Conservation (phyloP, 768 basidiomycete genomes). For the Neoboletus magnificus region DNA sequence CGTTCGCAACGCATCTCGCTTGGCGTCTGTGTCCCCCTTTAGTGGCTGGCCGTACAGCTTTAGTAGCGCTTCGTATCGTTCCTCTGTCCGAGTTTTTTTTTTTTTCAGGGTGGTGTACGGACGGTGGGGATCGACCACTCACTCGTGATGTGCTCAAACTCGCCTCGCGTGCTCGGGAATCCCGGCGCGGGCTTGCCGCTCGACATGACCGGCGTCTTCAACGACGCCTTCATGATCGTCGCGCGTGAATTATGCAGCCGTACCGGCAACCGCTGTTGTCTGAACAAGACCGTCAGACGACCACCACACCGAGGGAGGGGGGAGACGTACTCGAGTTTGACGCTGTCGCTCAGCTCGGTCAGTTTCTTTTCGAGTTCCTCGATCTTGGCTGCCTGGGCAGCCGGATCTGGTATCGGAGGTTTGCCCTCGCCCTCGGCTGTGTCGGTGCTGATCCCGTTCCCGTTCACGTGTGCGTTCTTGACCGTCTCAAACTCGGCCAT, state of each 20-base stretch:
- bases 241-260: constrained; percentile 36
- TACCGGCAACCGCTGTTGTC: constrained; percentile 37
- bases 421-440: constrained; percentile 4
- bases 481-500: constrained; percentile 30
- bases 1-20: constrained; percentile 35
- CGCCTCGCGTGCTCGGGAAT: constrained; percentile 39
- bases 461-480: constrained; percentile 15
- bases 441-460: not conserved
- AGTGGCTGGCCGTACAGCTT: constrained; percentile 34
- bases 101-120: no score
- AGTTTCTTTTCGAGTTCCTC: constrained; percentile 38
- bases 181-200: constrained; percentile 36
- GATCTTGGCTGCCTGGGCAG: constrained; percentile 9
- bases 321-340: constrained; percentile 33
- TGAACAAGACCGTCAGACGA: no score
- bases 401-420: constrained; percentile 13
- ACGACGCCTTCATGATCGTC: constrained; percentile 30
- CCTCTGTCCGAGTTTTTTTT: no score
- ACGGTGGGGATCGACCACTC: no score
- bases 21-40: constrained; percentile 40
- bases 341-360: constrained; percentile 27
- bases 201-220: constrained; percentile 29
- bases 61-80: constrained; percentile 39
- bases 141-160: constrained; percentile 48
- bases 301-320: no score